Evolutionary conservation across 345 rosid species (phyloP), one percentile per base, ranked within the genome.

Genomic region (Boechera divaricarpa): DNA sequence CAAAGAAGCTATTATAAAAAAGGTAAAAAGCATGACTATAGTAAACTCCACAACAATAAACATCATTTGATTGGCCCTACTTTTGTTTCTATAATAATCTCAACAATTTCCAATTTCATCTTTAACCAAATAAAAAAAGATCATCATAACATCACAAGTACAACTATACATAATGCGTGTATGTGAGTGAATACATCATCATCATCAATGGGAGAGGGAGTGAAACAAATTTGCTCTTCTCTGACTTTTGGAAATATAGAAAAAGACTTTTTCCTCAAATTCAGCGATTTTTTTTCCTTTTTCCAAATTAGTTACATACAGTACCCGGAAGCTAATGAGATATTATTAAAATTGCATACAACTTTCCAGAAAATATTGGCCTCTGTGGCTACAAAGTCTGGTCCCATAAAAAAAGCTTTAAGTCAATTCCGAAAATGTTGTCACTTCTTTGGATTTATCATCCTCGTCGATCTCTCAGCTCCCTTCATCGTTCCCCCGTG

Each of bases 401-500:
- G 81, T 18, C 77, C 77, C 82, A 73, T 53, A n/a, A n/a, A n/a
- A n/a, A n/a, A n/a, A n/a, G n/a, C n/a, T 70, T 68, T 35, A 42
- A 67, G 78, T 73, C 73, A 51, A 66, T 65, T 66, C 58, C 18
- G 69, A 72, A 51, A 63, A 41, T 47, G 15, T 79, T 51, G 70
- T 73, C 78, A 73, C 66, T 54, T 73, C 70, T 67, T 73, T 61
- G 77, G n/a, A n/a, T n/a, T n/a, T n/a, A n/a, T n/a, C n/a, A n/a
- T n/a, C n/a, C n/a, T n/a, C n/a, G n/a, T n/a, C n/a, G 83, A 84
- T 88, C 74, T 77, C 87, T 77, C 83, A 68, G 82, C 87, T 81
- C n/a, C 85, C 44, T 85, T 82, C 72, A 79, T 79, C 70, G 74
- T 78, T 87, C 87, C 75, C 62, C 71, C 66, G 84, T 80, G 81